phyloP scores from a whole-genome alignment of 108 stramenopile genomes.

The Parmales sp. region DNA sequence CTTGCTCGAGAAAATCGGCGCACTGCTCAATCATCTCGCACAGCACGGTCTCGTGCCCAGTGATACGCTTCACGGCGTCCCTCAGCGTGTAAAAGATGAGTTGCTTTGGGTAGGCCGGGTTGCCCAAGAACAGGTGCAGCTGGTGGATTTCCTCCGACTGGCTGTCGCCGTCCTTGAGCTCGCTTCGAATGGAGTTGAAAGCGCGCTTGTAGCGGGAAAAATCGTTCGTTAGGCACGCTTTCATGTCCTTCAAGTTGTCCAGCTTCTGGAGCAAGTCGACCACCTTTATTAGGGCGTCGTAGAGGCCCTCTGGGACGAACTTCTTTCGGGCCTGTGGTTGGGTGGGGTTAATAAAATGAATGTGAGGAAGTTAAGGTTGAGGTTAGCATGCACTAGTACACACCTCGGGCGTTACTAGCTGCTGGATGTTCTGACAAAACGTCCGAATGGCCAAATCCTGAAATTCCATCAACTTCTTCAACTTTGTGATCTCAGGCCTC shows the following conservation, averaged over 20 bases:
- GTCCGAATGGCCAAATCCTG: constrained; percentile 21
- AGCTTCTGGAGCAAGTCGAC: constrained; percentile 32
- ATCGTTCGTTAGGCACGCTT: constrained; percentile 32
- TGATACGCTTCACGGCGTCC: constrained; percentile 25
- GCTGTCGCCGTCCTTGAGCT: constrained; percentile 18
- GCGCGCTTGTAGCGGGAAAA: constrained; percentile 38
- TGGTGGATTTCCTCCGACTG: constrained; percentile 15
- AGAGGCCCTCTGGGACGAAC: constrained; percentile 26
- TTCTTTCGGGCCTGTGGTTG: constrained; percentile 18
- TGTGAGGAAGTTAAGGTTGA: too few relatives aligned
- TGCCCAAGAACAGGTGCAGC: constrained; percentile 28
- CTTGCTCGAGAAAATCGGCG: constrained; percentile 15
- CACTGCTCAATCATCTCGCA: constrained; percentile 8
- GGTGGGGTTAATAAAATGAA: too few relatives aligned
- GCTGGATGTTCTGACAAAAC: constrained; percentile 20
- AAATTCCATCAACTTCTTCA: constrained; percentile 27
- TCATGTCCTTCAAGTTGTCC: constrained; percentile 39
- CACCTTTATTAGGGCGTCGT: constrained; percentile 32
- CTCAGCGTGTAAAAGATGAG: constrained; percentile 35
- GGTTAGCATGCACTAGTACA: too few relatives aligned
- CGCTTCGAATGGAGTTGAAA: constrained; percentile 8
- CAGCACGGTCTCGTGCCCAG: constrained; percentile 20
- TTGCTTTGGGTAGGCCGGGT: constrained; percentile 28
- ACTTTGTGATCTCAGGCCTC: constrained; percentile 32
- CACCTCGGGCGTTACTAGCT: constrained; percentile 14